These are phyloP conservation scores for Penstemon barbatus DNA, from an alignment of 257 asterid genomes.

Conservation along the genomic window DNA sequence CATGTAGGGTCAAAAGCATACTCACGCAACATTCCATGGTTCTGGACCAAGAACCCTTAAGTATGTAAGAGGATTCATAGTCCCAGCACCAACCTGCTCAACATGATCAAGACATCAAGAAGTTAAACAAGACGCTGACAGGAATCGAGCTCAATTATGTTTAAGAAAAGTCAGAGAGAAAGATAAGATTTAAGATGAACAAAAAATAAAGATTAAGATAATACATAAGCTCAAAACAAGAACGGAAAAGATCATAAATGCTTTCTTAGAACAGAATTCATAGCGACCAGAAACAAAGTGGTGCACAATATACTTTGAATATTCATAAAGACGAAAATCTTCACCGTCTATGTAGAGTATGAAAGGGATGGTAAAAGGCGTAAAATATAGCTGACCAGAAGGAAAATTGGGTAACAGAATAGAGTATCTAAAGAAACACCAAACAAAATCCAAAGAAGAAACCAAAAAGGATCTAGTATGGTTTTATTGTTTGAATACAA, in stretches of 20 bases:
- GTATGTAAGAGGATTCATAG: conserved; percentile 96
- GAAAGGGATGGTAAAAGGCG: too few species aligned
- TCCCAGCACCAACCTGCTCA: conserved; percentile 98
- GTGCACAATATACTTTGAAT: neutral
- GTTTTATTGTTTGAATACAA: neutral
- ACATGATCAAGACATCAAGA: conserved; percentile 33
- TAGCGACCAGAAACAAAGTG: neutral
- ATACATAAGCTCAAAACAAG: too few species aligned
- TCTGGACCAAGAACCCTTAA: conserved; percentile 97
- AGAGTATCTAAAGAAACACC: neutral
- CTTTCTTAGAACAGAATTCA: conserved; percentile 14
- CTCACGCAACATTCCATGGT: conserved; percentile 99
- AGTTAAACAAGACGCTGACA: conserved; percentile 24
- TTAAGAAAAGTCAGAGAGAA: neutral
- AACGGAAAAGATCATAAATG: conserved; percentile 3
- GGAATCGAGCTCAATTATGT: conserved; percentile 8
- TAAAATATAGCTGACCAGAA: too few species aligned
- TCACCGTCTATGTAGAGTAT: too few species aligned
- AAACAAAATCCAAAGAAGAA: neutral
- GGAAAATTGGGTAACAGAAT: too few species aligned
- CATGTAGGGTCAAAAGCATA: conserved; percentile 25
- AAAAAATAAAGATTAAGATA: neutral
- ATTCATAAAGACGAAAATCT: too few species aligned
- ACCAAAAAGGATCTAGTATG: neutral
- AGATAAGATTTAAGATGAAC: neutral